Evolutionary conservation across 345 rosid species (phyloP).

Genomic region (Citrus sp.): DNA sequence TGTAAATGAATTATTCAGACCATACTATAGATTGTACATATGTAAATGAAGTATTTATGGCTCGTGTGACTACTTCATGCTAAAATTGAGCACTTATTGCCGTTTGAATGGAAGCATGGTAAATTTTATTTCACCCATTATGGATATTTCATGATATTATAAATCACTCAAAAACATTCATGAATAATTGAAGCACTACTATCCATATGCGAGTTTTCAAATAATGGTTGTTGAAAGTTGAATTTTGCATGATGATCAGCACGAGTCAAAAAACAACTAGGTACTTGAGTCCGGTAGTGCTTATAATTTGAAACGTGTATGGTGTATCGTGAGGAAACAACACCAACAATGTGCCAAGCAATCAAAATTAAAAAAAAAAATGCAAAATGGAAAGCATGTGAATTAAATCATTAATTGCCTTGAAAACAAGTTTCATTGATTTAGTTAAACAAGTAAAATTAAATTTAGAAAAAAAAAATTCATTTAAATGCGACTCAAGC

Average conservation of each 20-base stretch:
- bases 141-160: too few species aligned
- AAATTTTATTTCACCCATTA: background rate
- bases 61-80: background rate
- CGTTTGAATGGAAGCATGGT: background rate
- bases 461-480: background rate
- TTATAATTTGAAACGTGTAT: background rate
- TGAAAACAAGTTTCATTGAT: background rate
- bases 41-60: background rate
- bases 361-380: background rate
- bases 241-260: background rate
- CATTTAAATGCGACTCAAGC: fast-evolving
- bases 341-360: background rate
- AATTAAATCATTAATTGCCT: background rate
- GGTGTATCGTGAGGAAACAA: too few species aligned
- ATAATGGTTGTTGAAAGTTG: background rate
- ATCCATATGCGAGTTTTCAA: background rate
- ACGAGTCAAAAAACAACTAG: background rate
- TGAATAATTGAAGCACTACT: background rate
- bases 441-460: background rate
- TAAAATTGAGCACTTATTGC: background rate
- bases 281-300: background rate
- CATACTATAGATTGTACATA: background rate
- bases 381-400: background rate
- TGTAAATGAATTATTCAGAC: background rate
- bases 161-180: background rate